These are phyloP conservation scores for Gloeopeniophorella convolvens DNA, from an alignment of 768 basidiomycete species.

Conservation along the genomic window DNA sequence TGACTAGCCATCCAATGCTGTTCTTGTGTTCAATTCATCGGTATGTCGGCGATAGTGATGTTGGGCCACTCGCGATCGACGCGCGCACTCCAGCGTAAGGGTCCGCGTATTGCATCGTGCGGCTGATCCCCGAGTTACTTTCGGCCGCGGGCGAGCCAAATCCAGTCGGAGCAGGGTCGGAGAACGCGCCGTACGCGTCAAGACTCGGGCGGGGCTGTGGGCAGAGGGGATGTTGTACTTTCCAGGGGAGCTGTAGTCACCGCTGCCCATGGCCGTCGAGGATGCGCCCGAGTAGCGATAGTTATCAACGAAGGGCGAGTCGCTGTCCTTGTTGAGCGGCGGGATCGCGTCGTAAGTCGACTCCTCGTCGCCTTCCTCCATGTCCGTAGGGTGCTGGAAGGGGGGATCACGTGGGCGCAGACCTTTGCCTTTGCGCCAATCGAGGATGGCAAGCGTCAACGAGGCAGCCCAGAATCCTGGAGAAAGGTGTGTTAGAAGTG, in stretches of 20 bases:
- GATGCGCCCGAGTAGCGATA: constrained; percentile 41
- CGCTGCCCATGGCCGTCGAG: constrained; percentile 26
- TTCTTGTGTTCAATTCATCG: constrained; percentile 4
- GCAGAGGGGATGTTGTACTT: constrained; percentile 29
- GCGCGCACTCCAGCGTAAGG: constrained; percentile 81
- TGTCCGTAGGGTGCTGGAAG: constrained; percentile 57
- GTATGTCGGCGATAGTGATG: constrained; percentile 10
- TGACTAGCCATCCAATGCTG: background rate
- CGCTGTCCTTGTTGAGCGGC: constrained; percentile 26
- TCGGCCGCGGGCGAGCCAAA: constrained; percentile 42
- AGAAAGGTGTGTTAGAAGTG: background rate
- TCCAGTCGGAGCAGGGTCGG: constrained; percentile 76
- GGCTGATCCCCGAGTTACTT: constrained; percentile 55
- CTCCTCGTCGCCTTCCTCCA: constrained; percentile 48
- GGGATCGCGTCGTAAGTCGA: constrained; percentile 45
- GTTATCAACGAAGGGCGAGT: constrained; percentile 48
- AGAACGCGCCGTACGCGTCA: constrained; percentile 88
- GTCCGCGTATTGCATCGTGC: constrained; percentile 90
- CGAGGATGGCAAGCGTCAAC: constrained; percentile 54
- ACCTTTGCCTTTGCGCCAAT: constrained; percentile 70
- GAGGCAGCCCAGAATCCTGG: constrained; percentile 74
- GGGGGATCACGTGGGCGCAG: constrained; percentile 60
- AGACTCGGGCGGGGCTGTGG: constrained; percentile 51
- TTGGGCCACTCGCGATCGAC: constrained; percentile 15
- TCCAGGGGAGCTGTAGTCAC: constrained; percentile 24